Percentiles rank a stretch among this genome's conserved stretches.
Evolutionary conservation across 129 eudicot species (phyloP).

Genomic region (Flaveria sonorensis): DNA sequence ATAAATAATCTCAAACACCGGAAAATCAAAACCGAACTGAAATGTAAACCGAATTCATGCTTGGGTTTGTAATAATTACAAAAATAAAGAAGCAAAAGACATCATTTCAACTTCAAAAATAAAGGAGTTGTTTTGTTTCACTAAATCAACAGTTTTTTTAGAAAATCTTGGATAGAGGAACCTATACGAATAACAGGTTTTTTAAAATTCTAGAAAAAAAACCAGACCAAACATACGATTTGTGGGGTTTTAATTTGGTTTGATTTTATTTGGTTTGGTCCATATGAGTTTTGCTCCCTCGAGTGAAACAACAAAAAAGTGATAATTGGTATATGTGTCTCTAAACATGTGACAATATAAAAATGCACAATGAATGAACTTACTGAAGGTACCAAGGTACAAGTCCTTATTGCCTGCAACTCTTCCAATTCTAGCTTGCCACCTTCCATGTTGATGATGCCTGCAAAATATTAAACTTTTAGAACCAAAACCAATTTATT

Average conservation of each 20-base stretch:
- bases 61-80: too few relatives aligned
- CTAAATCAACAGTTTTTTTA: too few relatives aligned
- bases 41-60: too few relatives aligned
- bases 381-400: constrained; percentile 99
- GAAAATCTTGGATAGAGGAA: too few relatives aligned
- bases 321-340: not conserved
- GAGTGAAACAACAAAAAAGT: constrained; percentile 4
- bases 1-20: too few relatives aligned
- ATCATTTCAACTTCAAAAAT: too few relatives aligned
- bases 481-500: constrained; percentile 11
- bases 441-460: constrained; percentile 98
- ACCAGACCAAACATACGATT: not conserved
- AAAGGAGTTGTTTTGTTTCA: too few relatives aligned
- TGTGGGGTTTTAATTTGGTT: not conserved
- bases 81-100: too few relatives aligned
- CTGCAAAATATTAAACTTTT: constrained; percentile 42
- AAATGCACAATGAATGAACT: constrained; percentile 35
- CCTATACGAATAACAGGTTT: too few relatives aligned
- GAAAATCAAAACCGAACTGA: not conserved
- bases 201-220: not conserved
- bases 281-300: not conserved
- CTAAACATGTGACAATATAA: constrained; percentile 13
- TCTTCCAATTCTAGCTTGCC: constrained; percentile 99
- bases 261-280: not conserved
- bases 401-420: constrained; percentile 99